Conservation (phyloP, 257 asterid genomes). For the Ehretia macrophylla region DNA sequence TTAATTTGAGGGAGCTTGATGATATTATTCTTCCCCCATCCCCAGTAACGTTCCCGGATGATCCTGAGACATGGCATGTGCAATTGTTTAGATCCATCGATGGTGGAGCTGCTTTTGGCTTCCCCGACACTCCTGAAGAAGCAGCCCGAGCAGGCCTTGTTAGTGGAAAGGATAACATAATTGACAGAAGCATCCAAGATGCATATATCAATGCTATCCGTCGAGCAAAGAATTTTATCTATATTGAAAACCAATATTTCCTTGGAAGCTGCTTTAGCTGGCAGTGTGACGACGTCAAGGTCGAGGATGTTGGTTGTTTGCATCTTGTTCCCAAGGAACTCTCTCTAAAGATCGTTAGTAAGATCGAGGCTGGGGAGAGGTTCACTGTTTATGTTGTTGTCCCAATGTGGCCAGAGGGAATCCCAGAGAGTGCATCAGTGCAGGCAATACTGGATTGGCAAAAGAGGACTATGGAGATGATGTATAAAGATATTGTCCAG, state of each 20-base stretch:
- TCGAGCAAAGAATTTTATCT: constrained; percentile 16
- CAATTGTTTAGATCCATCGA: constrained; percentile 16
- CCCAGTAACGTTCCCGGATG: constrained; percentile 10
- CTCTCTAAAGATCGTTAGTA: constrained; percentile 6
- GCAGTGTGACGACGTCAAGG: constrained; percentile 9
- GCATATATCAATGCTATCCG: constrained; percentile 17
- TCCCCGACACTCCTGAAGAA: constrained; percentile 8
- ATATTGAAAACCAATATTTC: constrained; percentile 17
- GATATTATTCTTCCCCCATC: constrained; percentile 11
- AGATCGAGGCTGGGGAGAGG: constrained; percentile 1
- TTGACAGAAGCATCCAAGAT: constrained; percentile 17
- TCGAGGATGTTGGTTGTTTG: constrained; percentile 7
- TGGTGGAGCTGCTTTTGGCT: constrained; percentile 17
- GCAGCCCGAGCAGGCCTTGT: constrained; percentile 10
- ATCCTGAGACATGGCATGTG: constrained; percentile 14
- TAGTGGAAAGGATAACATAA: constrained; percentile 12
- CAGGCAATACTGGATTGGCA: constrained; percentile 17
- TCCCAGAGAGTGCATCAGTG: constrained; percentile 8
- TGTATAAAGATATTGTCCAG: constrained; percentile 10
- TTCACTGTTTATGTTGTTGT: constrained; percentile 13
- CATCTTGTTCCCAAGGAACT: constrained; percentile 16
- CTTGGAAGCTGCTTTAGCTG: constrained; percentile 16
- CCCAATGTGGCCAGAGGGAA: constrained; percentile 21
- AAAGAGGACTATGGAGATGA: constrained; percentile 16
- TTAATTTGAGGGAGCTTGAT: constrained; percentile 4